A percentile compares a stretch with the other conserved stretches of the same genome.
Evolutionary conservation across 257 asterid species (phyloP).

Genomic region (Oldenlandia corymbosa): DNA sequence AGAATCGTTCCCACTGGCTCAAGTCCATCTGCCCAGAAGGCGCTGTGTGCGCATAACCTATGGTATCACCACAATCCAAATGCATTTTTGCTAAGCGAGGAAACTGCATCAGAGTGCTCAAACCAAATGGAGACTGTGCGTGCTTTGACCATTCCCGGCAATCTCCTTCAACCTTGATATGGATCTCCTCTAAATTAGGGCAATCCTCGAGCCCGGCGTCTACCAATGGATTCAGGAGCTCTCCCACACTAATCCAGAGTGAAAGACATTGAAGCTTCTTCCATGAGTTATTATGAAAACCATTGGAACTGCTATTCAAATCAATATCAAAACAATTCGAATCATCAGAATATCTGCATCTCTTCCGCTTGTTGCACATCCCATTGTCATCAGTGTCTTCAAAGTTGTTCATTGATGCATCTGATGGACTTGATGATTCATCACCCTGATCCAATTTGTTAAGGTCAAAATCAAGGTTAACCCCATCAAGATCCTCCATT

Average conservation of each 20-base stretch:
- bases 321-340: constrained; percentile 33
- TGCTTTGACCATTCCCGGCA: constrained; percentile 61
- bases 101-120: constrained; percentile 46
- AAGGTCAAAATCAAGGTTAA: constrained; percentile 37
- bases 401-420: constrained; percentile 11
- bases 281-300: constrained; percentile 47
- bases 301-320: constrained; percentile 25
- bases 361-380: constrained; percentile 28
- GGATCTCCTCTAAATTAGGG: constrained; percentile 76
- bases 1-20: constrained; percentile 88
- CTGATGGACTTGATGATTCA: constrained; percentile 16
- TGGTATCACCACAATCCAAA: constrained; percentile 75
- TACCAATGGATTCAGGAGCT: constrained; percentile 57
- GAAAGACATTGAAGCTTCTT: constrained; percentile 53
- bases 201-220: constrained; percentile 61
- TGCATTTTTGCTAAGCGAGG: constrained; percentile 61
- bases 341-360: constrained; percentile 39
- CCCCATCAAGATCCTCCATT: constrained; percentile 31
- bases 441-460: constrained; percentile 32
- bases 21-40: constrained; percentile 90
- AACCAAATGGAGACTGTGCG: constrained; percentile 45
- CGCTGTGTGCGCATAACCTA: constrained; percentile 84
- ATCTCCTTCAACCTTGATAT: constrained; percentile 86
- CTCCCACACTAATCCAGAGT: constrained; percentile 79
- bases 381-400: constrained; percentile 20